Evolutionary conservation across 345 rosid species (phyloP).

Genomic region (Hibiscus syriacus): DNA sequence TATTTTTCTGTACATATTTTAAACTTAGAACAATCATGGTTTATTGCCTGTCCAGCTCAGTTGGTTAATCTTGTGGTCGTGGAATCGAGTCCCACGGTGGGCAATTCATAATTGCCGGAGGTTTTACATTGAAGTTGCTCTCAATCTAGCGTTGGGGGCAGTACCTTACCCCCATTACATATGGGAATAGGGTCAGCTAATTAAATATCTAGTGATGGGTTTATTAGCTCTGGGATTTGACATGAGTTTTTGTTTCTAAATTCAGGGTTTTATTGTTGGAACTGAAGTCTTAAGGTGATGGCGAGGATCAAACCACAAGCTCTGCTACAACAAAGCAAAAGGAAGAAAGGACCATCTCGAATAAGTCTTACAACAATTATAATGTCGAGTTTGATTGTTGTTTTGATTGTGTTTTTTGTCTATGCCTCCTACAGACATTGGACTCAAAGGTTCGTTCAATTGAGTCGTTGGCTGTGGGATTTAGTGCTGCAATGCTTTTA

Average conservation of each 20-base stretch:
- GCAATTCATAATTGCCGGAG: too few relatives aligned
- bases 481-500: too few relatives aligned
- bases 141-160: too few relatives aligned
- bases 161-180: too few relatives aligned
- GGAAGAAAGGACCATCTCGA: conserved; percentile 60
- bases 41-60: background rate
- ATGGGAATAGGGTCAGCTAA: too few relatives aligned
- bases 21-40: background rate
- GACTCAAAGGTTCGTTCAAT: conserved; percentile 44
- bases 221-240: background rate
- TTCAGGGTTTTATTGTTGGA: conserved; percentile 7
- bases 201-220: background rate
- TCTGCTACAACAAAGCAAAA: conserved; percentile 63
- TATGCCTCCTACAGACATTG: conserved; percentile 51
- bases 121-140: too few relatives aligned
- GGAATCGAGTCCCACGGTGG: too few relatives aligned
- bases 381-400: conserved; percentile 30
- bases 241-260: background rate
- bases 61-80: too few relatives aligned
- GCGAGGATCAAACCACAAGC: conserved; percentile 83
- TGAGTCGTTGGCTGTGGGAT: too few relatives aligned
- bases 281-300: conserved; percentile 31
- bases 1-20: background rate
- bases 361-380: conserved; percentile 44
- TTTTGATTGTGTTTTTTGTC: conserved; percentile 44